A percentile compares a stretch with the other conserved stretches of the same genome.
phyloP scores from a whole-genome alignment of 73 alveolate genomes.

The Paramecium biaurelia region DNA sequence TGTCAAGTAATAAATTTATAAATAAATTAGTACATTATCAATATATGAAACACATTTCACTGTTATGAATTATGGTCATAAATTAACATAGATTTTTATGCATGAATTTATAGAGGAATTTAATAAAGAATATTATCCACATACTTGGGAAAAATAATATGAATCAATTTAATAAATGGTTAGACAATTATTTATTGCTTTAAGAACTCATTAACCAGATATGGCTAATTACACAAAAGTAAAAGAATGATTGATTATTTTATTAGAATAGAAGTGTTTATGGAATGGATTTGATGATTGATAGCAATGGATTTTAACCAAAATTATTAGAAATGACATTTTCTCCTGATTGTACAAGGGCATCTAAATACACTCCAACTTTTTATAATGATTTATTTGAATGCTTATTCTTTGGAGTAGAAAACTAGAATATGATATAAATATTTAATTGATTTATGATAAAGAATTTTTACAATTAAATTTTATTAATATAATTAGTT shows the following conservation, averaged over 20 bases:
- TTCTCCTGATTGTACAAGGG: conserved; percentile 92
- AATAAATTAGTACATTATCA: conserved; percentile 69
- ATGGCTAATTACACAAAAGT: conserved; percentile 49
- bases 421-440: conserved; percentile 22
- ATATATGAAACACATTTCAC: conserved; percentile 96
- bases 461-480: background rate
- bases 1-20: background rate
- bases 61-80: conserved; percentile 90
- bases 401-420: conserved; percentile 69
- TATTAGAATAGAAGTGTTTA: conserved; percentile 60
- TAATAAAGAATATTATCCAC: conserved; percentile 45
- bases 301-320: conserved; percentile 74
- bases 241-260: background rate
- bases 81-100: conserved; percentile 68
- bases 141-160: conserved; percentile 43
- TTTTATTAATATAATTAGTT: background rate
- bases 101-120: conserved; percentile 71
- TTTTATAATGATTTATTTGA: conserved; percentile 83
- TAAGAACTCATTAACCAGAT: conserved; percentile 45
- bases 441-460: background rate
- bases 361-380: conserved; percentile 83
- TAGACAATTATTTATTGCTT: conserved; percentile 57
- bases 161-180: conserved; percentile 43
- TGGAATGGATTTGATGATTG: conserved; percentile 92
- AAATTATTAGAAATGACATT: conserved; percentile 86